Evolutionary conservation across 768 basidiomycete genomes (phyloP), one percentile per base, ranked within the genome.

Genomic region (Podaxis sp.): DNA sequence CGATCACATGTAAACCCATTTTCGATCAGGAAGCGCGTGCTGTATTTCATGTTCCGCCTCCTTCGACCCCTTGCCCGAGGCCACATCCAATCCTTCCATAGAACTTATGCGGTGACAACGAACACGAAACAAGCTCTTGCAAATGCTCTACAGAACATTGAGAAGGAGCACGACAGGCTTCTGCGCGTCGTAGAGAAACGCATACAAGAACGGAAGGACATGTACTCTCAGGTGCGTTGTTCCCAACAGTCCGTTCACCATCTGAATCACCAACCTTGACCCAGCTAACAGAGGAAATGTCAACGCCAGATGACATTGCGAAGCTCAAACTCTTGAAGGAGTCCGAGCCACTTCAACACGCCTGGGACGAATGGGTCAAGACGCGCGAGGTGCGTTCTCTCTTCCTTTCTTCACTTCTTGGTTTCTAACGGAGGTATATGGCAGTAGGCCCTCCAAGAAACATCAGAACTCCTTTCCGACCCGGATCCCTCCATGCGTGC

Each of bases 401-500:
- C 13, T 57, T 33, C 7, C n/a, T 12, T 22, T 42, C 30, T 26
- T 58, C 55, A 28, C 15, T 48, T 49, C 11, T 17, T 26, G 22
- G 26, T 59, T 22, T 22, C 56, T 40, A 38, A 59, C 61, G n/a
- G 64, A 49, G 52, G 26, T 52, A 13, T 56, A 56, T 67, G 60
- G 72, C 68, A 77, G 78, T 80, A 94, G 90, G 83, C 86, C 51
- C 76, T 93, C 36, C 74, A 83, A 67, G 90, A 90, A 67, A 87
- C 87, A 0, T 70, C 76, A 2, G 71, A 81, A 0, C 82, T 94
- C 0, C 82, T 94, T 2, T 70, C 78, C 39, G 95, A 96, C 68
- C 76, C 88, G 0, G 95, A 96, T 68, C 81, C 86, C 1, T 76
- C 82, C 2, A 89, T 98, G 82, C 88, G 89, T 4, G 72, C 83